A percentile compares a stretch with the other conserved stretches of the same genome.
These are phyloP conservation scores for Chalaropsis thielavioides DNA, from an alignment of 2,329 filamentous ascomycete species.

Conservation along the genomic window DNA sequence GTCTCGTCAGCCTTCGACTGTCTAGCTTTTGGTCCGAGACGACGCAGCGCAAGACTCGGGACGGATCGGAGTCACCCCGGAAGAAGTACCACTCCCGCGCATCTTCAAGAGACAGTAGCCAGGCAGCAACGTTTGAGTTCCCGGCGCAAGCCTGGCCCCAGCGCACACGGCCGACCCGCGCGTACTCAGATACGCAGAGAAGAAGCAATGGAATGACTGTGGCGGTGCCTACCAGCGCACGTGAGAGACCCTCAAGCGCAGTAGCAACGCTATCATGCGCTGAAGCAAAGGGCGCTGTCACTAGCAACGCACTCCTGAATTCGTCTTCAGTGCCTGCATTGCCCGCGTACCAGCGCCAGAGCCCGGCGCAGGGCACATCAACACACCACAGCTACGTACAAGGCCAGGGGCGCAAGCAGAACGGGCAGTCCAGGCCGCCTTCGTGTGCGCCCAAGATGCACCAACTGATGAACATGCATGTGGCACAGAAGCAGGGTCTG, in stretches of 20 bases:
- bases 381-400: constrained; percentile 18
- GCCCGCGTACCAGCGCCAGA: constrained; percentile 17
- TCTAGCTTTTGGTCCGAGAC: constrained; percentile 10
- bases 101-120: constrained; percentile 4
- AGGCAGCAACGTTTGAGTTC: background rate
- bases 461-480: constrained; percentile 20
- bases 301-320: background rate
- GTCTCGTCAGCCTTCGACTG: constrained; percentile 19
- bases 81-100: constrained; percentile 9
- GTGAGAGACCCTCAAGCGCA: background rate
- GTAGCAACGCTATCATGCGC: background rate
- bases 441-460: constrained; percentile 11
- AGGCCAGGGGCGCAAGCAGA: constrained; percentile 6
- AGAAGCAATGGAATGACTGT: background rate
- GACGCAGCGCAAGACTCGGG: constrained; percentile 18
- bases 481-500: constrained; percentile 16
- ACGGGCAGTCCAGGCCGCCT: background rate
- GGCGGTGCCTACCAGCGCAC: background rate
- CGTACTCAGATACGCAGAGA: constrained; percentile 20
- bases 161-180: constrained; percentile 9
- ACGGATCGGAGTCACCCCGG: constrained; percentile 13
- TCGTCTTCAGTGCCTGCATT: constrained; percentile 1
- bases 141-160: background rate
- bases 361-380: constrained; percentile 18
- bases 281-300: constrained; percentile 13